Base-by-base conservation (phyloP, 352 stramenopile genomes). In the Phytopythium oedochilum region DNA sequence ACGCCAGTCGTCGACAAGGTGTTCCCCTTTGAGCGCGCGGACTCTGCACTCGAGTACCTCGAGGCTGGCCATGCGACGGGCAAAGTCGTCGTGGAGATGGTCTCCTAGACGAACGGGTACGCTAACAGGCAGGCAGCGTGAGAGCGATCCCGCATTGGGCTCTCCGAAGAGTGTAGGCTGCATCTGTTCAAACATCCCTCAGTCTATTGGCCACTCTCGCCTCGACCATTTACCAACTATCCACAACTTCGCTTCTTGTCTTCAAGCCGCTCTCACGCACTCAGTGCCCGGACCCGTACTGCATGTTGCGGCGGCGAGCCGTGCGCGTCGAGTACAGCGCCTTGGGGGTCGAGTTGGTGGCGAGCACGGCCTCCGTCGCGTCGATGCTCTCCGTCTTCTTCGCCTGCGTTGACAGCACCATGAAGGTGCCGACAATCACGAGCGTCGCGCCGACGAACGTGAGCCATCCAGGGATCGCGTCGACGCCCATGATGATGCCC, bases 331-430 rank as follows among this genome's bases (percentile, higher is more conserved):
- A 85, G 61, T 84, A 88, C 22, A 91, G 49, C 31, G 77, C 58
- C 53, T 76, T 82, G 28, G 81, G 81, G 36, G 79, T 92, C 46
- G 66, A 64, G 53, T 78, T 68, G 22, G 73, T 66, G 5, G 79
- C 71, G 10, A 84, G 63, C 46, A 94, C 75, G 17, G 75, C 81
- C 48, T 89, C 71, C 0, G 82, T 91, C 18, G 86, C 87, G 59
- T 96, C 84, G 25, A 92, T 71, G 28, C 84, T 71, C 53, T 95
- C 87, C 9, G 76, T 93, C 59, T 92, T 92, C 53, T 75, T 69
- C 48, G 70, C 80, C 57, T 91, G 77, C 9, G 87, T 89, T 36
- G 60, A 72, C 49, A 96, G 69, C 22, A 97, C 88, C 25, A 92
- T 67, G 42, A 73, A 66, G 3, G 88, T 96, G 46, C 88, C 88